phyloP scores from a whole-genome alignment of 176 grass and related monocot genomes.

The Oryza coarctata region DNA sequence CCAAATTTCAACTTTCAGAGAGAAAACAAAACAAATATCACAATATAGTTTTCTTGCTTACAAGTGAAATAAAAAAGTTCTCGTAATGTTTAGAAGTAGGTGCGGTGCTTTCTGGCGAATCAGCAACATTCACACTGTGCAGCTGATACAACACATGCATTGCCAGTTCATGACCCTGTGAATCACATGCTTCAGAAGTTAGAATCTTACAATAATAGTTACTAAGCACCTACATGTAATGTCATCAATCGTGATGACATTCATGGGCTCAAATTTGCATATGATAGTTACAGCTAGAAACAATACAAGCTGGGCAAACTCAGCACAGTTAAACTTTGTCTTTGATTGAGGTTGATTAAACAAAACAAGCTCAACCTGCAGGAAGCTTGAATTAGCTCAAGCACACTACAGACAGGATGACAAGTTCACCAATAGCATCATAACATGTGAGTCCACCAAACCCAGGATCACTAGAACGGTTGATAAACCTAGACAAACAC shows the following conservation, averaged over 20 bases:
- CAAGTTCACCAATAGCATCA: not conserved
- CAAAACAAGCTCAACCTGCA: slow-evolving; percentile 19
- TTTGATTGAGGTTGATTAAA: not conserved
- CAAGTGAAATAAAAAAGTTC: slow-evolving; percentile 89
- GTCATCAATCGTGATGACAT: slow-evolving; percentile 6
- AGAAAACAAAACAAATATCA: slow-evolving; percentile 19
- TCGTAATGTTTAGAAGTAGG: slow-evolving; percentile 67
- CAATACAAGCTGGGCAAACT: not conserved
- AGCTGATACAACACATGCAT: slow-evolving; percentile 91
- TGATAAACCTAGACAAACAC: slow-evolving; percentile 10
- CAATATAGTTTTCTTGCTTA: slow-evolving; percentile 51
- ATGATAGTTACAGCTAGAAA: not conserved
- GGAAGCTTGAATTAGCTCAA: slow-evolving; percentile 14
- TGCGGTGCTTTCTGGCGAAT: slow-evolving; percentile 45
- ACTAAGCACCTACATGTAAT: not conserved
- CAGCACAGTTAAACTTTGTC: not conserved
- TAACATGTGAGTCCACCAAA: not conserved
- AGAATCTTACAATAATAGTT: slow-evolving; percentile 16
- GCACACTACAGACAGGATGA: not conserved
- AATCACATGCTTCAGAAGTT: slow-evolving; percentile 32
- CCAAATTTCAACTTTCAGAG: slow-evolving; percentile 14
- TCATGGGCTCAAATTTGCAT: not conserved
- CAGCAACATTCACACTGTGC: slow-evolving; percentile 43
- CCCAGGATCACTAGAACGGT: not conserved
- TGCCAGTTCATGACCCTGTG: slow-evolving; percentile 82